These are phyloP conservation scores for Apostasia shenzhenica DNA, from an alignment of 106 monocot species.

Conservation along the genomic window DNA sequence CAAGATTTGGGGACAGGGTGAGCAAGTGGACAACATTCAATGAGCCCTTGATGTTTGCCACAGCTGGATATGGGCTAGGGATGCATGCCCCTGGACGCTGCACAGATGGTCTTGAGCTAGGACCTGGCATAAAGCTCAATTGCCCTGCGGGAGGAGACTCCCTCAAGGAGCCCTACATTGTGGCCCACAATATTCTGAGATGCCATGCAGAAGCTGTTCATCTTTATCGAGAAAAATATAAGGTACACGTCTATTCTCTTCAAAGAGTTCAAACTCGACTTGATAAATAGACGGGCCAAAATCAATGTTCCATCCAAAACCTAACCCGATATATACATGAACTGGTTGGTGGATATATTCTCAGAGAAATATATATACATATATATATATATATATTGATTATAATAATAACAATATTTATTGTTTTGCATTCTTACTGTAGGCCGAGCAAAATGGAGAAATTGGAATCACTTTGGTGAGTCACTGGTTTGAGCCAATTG, in stretches of 20 bases:
- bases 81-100: slow-evolving; percentile 19
- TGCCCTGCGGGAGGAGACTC: slow-evolving; percentile 23
- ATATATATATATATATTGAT: too few relatives aligned
- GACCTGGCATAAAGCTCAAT: neutral
- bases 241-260: neutral
- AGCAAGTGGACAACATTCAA: slow-evolving; percentile 27
- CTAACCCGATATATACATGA: neutral
- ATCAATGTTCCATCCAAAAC: neutral
- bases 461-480: slow-evolving; percentile 20
- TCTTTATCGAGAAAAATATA: slow-evolving; percentile 16
- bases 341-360: neutral
- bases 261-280: neutral
- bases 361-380: too few relatives aligned
- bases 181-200: slow-evolving; percentile 12
- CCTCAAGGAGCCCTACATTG: slow-evolving; percentile 20
- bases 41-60: slow-evolving; percentile 10
- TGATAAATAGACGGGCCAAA: neutral
- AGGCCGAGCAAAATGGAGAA: slow-evolving; percentile 20
- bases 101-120: neutral
- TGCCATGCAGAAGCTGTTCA: slow-evolving; percentile 18
- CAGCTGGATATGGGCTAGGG: slow-evolving; percentile 11
- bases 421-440: neutral
- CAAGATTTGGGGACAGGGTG: slow-evolving; percentile 22
- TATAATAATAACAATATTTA: neutral
- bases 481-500: slow-evolving; percentile 13